Evolutionary conservation across 192 early-diverging fungal species (phyloP).

Genomic region (Backusella psychrophila): DNA sequence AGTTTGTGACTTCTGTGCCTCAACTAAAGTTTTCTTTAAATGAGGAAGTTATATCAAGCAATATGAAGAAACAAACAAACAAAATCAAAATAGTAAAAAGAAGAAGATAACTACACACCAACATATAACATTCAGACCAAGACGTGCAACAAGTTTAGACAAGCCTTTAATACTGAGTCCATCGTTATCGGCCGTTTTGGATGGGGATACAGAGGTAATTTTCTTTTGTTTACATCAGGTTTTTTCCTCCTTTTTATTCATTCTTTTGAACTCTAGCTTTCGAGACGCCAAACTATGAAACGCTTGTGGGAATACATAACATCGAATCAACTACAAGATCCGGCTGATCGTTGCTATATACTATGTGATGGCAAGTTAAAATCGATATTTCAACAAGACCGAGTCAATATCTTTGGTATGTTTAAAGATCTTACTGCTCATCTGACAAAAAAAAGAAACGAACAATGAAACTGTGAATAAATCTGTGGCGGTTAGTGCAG

Average conservation of each 20-base stretch:
- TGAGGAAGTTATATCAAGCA: not conserved
- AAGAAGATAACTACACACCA: conserved; percentile 19
- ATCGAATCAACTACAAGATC: conserved; percentile 50
- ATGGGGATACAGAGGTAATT: conserved; percentile 41
- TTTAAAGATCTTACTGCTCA: conserved; percentile 58
- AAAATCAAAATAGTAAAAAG: conserved; percentile 16
- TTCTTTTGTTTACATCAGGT: not conserved
- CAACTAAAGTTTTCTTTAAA: not conserved
- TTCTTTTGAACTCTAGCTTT: conserved; percentile 39
- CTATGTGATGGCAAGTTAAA: conserved; percentile 51
- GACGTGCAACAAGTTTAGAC: conserved; percentile 42
- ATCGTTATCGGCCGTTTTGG: conserved; percentile 37
- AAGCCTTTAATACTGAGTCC: conserved; percentile 47
- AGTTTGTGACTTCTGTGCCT: not conserved
- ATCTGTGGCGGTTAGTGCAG: not conserved
- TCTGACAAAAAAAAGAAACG: conserved; percentile 40
- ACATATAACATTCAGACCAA: conserved; percentile 34
- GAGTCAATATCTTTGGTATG: conserved; percentile 60
- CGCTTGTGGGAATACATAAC: conserved; percentile 62
- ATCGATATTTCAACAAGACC: conserved; percentile 44
- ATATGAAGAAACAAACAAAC: not conserved
- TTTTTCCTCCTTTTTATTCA: not conserved
- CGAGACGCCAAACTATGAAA: conserved; percentile 60
- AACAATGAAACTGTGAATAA: not conserved
- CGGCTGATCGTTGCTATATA: conserved; percentile 51